Base-by-base conservation (phyloP, 2,329 filamentous ascomycete species). In the Chaetomiaceae sp. region DNA sequence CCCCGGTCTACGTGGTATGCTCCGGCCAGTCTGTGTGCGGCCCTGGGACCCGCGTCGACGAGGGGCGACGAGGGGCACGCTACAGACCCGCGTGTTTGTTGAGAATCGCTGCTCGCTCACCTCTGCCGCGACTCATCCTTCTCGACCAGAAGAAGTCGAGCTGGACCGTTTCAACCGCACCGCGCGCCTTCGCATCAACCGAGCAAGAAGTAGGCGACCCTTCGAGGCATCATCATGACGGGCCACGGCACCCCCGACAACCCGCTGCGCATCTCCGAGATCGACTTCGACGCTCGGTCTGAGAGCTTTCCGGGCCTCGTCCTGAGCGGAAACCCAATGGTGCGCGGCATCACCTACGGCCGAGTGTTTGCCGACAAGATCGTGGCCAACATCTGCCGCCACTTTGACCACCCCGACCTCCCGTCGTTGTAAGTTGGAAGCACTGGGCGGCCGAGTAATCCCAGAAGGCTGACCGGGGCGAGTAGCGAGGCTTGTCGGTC, bases 301-400 rank as follows among this genome's bases (percentile, higher is more conserved):
- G 37, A 54, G 9, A 23, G 17, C 6, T 31, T 37, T 9, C 22
- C 17, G n/a, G 48, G 44, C 12, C 6, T 52, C n/a, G 37, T 48
- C n/a, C 25, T 55, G 12, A 11, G 0, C 1, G 53, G 53, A 2
- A 17, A 25, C 38, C 6, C 43, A 1, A 6, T 2, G 8, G 6
- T 31, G 4, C 53, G 53, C 8, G 53, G 53, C 25, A 9, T 8
- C 2, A 34, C 6, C 7, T 52, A 55, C 25, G 53, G 53, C 3
- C 12, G 15, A 7, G 14, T 20, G 6, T 39, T 55, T 5, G 38
- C 44, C 33, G 27, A 52, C 14, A 34, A 48, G 44, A 55, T 55
- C 44, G 25, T 23, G 38, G 23, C 38, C 19, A 55, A 55, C 22
- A 29, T 55, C 25, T 19, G 15, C 8, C 39, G 48, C 12, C 29